Conservation (phyloP, 2,329 filamentous ascomycete species). For the Tolypocladium ovalisporum region DNA sequence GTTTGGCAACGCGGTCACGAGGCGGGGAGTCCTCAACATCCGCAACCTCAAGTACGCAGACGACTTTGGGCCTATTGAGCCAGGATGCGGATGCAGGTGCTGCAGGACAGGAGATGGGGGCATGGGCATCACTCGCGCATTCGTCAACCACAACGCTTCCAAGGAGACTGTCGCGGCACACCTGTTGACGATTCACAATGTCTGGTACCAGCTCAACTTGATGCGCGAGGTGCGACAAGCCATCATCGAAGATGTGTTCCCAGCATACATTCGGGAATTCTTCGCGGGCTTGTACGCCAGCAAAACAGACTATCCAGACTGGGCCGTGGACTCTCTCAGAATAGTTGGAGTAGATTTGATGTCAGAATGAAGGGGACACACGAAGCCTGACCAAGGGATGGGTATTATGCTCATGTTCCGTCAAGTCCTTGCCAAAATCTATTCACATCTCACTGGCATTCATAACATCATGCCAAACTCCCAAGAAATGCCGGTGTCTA, state of each 20-base stretch:
- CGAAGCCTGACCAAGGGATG: background rate
- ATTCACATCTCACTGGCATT: background rate
- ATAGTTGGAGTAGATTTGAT: conserved; percentile 64
- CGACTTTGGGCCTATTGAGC: conserved; percentile 77
- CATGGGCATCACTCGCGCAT: conserved; percentile 75
- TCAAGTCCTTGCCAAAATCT: background rate
- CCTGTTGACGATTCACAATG: conserved; percentile 85
- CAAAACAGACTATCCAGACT: conserved; percentile 61
- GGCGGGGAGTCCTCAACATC: conserved; percentile 71
- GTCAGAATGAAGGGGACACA: conserved; percentile 2
- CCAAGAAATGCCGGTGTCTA: background rate
- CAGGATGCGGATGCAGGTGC: conserved; percentile 69
- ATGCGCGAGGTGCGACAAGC: conserved; percentile 68
- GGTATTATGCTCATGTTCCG: background rate
- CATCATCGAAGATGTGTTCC: conserved; percentile 72
- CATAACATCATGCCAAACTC: background rate
- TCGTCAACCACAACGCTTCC: conserved; percentile 79
- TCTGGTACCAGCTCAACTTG: conserved; percentile 79
- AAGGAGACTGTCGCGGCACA: conserved; percentile 91
- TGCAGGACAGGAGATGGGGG: conserved; percentile 61
- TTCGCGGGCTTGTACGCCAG: conserved; percentile 59
- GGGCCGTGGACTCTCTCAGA: conserved; percentile 72
- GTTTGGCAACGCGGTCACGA: conserved; percentile 89
- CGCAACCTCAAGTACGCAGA: conserved; percentile 62
- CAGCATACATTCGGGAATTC: conserved; percentile 66